Conservation (phyloP, 306 rosid species). For the Cicer arietinum region DNA sequence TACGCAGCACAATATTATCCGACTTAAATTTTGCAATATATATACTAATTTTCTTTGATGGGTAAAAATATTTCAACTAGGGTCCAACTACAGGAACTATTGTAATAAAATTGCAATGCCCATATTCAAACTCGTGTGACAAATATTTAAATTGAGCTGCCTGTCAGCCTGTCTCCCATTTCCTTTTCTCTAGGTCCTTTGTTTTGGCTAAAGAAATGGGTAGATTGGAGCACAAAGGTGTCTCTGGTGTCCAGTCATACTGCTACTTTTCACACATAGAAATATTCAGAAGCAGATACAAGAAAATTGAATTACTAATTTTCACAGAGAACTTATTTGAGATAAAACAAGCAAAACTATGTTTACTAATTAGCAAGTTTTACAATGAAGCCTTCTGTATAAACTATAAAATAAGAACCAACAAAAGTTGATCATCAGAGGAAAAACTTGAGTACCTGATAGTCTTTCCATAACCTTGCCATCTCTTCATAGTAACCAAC, state of each 20-base stretch:
- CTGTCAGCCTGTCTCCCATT: slow-evolving; percentile 23
- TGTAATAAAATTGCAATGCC: slow-evolving; percentile 4
- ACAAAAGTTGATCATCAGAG: slow-evolving; percentile 31
- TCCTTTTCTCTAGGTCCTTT: slow-evolving; percentile 4
- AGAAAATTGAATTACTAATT: slow-evolving; percentile 31
- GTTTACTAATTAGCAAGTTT: slow-evolving; percentile 29
- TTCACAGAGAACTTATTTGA: slow-evolving; percentile 31
- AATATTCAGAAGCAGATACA: slow-evolving; percentile 10
- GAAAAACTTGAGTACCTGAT: slow-evolving; percentile 64
- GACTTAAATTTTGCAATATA: neutral
- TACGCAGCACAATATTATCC: slow-evolving; percentile 11
- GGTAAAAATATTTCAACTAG: neutral
- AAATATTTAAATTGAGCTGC: slow-evolving; percentile 27
- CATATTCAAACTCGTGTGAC: neutral
- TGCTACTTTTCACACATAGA: slow-evolving; percentile 18
- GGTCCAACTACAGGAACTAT: neutral
- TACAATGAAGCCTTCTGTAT: slow-evolving; percentile 32
- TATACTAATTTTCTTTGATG: slow-evolving; percentile 24
- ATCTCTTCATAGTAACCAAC: slow-evolving; percentile 81
- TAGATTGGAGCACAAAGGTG: slow-evolving; percentile 5
- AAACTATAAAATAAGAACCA: slow-evolving; percentile 42
- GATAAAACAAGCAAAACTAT: slow-evolving; percentile 22
- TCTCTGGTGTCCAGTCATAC: slow-evolving; percentile 19
- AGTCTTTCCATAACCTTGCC: slow-evolving; percentile 76
- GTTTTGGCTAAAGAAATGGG: slow-evolving; percentile 12